Percentiles rank a stretch among this genome's conserved stretches.
phyloP scores from a whole-genome alignment of 176 grass and related monocot genomes.

The Zizania latifolia region DNA sequence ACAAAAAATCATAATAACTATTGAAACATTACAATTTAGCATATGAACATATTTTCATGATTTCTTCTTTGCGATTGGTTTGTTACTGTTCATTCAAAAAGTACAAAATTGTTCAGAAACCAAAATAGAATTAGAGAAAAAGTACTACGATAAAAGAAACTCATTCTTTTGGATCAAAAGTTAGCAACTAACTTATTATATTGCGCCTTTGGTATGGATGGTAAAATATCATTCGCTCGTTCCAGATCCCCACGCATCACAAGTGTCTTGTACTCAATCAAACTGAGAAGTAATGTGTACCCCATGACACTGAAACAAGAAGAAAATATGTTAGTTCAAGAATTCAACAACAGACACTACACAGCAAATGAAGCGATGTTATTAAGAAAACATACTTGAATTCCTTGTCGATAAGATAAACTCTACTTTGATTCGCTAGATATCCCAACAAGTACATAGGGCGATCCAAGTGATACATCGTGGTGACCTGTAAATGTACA shows the following conservation, averaged over 20 bases:
- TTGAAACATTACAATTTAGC: neutral
- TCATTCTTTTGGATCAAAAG: slow-evolving; percentile 1
- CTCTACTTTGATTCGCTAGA: slow-evolving; percentile 90
- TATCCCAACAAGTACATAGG: slow-evolving; percentile 99
- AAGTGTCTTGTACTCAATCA: slow-evolving; percentile 97
- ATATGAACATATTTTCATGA: neutral
- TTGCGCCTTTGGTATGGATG: slow-evolving; percentile 83
- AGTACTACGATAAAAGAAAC: neutral
- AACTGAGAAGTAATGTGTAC: slow-evolving; percentile 94
- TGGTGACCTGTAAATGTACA: slow-evolving; percentile 72
- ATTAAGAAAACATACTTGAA: slow-evolving; percentile 69
- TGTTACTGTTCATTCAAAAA: neutral
- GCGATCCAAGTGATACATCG: slow-evolving; percentile 97
- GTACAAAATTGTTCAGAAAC: neutral
- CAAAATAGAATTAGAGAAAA: neutral
- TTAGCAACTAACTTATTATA: slow-evolving; percentile 65
- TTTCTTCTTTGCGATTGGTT: neutral
- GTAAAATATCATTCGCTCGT: slow-evolving; percentile 78
- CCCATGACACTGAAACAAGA: slow-evolving; percentile 77
- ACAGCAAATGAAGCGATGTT: neutral
- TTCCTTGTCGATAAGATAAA: slow-evolving; percentile 99
- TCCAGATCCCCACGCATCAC: slow-evolving; percentile 98
- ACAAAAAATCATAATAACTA: neutral
- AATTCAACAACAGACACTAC: slow-evolving; percentile 25
- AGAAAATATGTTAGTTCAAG: slow-evolving; percentile 37